These are phyloP conservation scores for Serendipita sp. DNA, from an alignment of 768 basidiomycete genomes.

Conservation along the genomic window DNA sequence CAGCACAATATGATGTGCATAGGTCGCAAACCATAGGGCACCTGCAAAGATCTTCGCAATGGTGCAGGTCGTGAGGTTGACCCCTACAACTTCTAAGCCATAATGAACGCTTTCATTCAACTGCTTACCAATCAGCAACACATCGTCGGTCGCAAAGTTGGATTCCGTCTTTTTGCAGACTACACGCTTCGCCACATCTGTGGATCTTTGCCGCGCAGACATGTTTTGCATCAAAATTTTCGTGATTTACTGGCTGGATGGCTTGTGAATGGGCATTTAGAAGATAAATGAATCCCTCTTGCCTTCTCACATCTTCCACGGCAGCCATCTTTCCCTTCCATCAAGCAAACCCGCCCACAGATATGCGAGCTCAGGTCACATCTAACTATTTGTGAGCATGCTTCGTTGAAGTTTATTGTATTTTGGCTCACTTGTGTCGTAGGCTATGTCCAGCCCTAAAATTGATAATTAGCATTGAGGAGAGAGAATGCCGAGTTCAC, in stretches of 20 bases:
- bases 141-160: conserved; percentile 32
- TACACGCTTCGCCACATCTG: conserved; percentile 34
- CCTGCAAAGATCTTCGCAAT: conserved; percentile 30
- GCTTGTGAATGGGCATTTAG: not conserved
- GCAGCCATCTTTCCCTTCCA: conserved; percentile 35
- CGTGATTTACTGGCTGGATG: conserved; percentile 32
- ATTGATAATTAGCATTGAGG: not conserved
- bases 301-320: conserved; percentile 38
- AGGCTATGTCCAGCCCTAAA: conserved; percentile 45
- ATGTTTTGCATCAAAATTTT: conserved; percentile 18
- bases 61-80: conserved; percentile 29
- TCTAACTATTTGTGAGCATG: conserved; percentile 24
- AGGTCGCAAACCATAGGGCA: conserved; percentile 41
- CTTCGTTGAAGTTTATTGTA: not conserved
- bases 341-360: conserved; percentile 36
- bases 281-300: not conserved
- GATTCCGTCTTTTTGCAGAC: conserved; percentile 15
- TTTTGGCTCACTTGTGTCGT: conserved; percentile 40
- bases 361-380: conserved; percentile 25
- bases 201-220: conserved; percentile 39
- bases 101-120: not conserved
- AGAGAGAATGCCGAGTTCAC: conserved; percentile 14
- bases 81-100: conserved; percentile 23
- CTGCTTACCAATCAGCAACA: conserved; percentile 10
- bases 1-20: conserved; percentile 38